Evolutionary conservation across 2,329 filamentous ascomycete species (phyloP).

Genomic region (Claviceps africana): DNA sequence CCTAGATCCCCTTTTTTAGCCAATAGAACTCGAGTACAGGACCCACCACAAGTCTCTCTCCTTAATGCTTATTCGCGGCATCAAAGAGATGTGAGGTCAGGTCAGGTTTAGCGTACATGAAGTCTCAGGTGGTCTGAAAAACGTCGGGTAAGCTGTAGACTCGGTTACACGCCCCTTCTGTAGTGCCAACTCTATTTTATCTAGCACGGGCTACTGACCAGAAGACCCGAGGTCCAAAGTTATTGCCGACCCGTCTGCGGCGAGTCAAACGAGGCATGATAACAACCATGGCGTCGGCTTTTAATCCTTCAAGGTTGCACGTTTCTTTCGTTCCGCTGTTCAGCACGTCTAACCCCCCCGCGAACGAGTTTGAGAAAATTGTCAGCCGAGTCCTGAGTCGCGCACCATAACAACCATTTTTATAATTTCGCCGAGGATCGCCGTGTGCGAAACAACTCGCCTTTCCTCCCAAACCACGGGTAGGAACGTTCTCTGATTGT

Average conservation of each 20-base stretch:
- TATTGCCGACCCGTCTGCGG: background rate
- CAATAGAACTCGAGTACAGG: too few species aligned
- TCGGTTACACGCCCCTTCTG: too few species aligned
- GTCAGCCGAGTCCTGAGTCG: background rate
- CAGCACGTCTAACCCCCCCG: background rate
- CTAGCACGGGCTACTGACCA: constrained; percentile 1
- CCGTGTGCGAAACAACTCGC: background rate
- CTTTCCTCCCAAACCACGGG: too few species aligned
- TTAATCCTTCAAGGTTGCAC: background rate
- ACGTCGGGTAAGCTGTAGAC: too few species aligned
- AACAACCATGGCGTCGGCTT: background rate
- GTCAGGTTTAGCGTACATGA: too few species aligned
- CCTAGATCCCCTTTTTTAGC: too few species aligned
- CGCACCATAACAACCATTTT: background rate
- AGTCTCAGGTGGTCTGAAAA: too few species aligned
- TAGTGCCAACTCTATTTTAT: background rate
- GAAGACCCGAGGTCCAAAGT: constrained; percentile 6
- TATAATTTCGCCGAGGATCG: background rate
- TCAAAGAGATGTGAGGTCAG: too few species aligned
- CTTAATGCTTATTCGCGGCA: too few species aligned
- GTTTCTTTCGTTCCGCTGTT: background rate
- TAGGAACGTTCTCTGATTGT: background rate
- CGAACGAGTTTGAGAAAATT: background rate
- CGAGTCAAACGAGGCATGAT: background rate
- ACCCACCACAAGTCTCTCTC: too few species aligned